phyloP scores from a whole-genome alignment of 345 rosid species.

The Schrenkiella parvula region DNA sequence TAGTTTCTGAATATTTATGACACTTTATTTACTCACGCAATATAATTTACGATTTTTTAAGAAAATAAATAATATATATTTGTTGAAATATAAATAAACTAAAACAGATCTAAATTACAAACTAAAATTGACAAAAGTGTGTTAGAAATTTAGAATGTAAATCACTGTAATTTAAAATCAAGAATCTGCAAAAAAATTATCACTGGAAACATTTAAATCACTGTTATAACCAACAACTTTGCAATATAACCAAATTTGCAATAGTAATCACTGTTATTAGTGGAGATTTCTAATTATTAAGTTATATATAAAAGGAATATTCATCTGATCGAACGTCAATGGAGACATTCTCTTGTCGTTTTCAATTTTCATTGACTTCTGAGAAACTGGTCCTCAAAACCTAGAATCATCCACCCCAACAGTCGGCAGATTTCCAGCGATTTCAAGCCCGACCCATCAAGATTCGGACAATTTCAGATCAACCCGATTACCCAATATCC shows the following conservation, averaged over 20 bases:
- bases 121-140: too few species aligned
- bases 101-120: background rate
- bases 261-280: background rate
- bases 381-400: background rate
- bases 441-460: conserved; percentile 22
- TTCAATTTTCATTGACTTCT: background rate
- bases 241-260: too few species aligned
- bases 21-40: too few species aligned
- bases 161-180: background rate
- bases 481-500: conserved; percentile 16
- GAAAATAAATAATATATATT: too few species aligned
- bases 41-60: too few species aligned
- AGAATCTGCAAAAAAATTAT: background rate
- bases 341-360: conserved; percentile 20
- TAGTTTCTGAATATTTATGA: too few species aligned
- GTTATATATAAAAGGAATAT: background rate
- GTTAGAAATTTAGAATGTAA: too few species aligned
- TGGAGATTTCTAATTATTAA: background rate
- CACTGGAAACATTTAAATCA: background rate
- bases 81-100: too few species aligned
- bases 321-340: background rate
- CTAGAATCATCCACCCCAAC: conserved; percentile 15
- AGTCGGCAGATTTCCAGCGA: conserved; percentile 13
- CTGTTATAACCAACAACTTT: background rate
- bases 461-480: conserved; percentile 8